phyloP scores from a whole-genome alignment of 2,329 filamentous ascomycete genomes.

The Simplicillium sp. region DNA sequence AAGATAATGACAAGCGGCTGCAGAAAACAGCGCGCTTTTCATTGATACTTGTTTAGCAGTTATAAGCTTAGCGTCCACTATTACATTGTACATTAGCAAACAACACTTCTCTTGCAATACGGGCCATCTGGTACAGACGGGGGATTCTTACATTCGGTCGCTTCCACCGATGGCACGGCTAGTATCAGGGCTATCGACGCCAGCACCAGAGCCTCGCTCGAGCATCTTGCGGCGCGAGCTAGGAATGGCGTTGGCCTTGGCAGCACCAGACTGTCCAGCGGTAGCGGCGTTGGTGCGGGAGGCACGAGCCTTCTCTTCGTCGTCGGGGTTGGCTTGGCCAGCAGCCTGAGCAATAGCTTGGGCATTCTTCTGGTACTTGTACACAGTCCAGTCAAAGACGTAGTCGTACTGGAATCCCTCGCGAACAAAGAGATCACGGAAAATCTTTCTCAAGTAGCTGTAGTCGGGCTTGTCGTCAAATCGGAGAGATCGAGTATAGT shows the following conservation, averaged over 20 bases:
- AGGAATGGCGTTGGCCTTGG: constrained; percentile 65
- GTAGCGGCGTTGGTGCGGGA: constrained; percentile 57
- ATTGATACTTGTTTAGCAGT: constrained; percentile 30
- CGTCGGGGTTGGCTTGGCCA: constrained; percentile 56
- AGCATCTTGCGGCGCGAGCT: constrained; percentile 79
- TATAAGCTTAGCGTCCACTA: constrained; percentile 79
- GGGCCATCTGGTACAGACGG: constrained; percentile 38
- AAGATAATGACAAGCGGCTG: constrained; percentile 6
- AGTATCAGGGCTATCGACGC: constrained; percentile 60
- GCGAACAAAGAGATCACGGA: constrained; percentile 97
- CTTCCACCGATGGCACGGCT: constrained; percentile 69
- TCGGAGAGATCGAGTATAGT: constrained; percentile 96
- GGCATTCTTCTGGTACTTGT: constrained; percentile 99
- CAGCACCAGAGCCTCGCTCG: constrained; percentile 50
- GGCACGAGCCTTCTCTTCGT: constrained; percentile 67
- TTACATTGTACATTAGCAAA: constrained; percentile 72
- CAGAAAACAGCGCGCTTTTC: no score
- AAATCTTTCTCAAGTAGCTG: constrained; percentile 99
- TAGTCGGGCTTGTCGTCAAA: constrained; percentile 99
- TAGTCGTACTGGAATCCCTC: constrained; percentile 99
- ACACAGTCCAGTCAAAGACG: constrained; percentile 99
- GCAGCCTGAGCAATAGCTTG: constrained; percentile 84
- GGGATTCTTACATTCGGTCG: constrained; percentile 85
- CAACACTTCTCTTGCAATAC: constrained; percentile 65
- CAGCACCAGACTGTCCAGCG: constrained; percentile 51